Base-by-base conservation (phyloP, 257 asterid species). In the Petunia axillaris region DNA sequence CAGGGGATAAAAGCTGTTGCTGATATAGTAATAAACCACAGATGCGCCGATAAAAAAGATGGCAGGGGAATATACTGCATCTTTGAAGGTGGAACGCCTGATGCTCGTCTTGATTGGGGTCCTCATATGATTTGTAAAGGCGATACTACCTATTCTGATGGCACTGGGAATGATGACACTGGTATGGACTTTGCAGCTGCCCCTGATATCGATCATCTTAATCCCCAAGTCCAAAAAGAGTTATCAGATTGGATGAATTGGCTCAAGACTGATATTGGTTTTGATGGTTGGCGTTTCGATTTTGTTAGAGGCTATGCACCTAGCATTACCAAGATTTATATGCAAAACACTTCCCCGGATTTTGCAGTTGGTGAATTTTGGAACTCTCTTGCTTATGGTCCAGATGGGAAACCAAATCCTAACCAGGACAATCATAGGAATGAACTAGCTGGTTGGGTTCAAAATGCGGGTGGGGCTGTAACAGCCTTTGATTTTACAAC, bases 41-140 rank as follows among this genome's bases (percentile, higher is more conserved):
- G 97, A 70, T 78, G 88, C 0, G 99, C 94, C 8, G 99, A 91
- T 48, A 82, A 75, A 13, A 35, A 89, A 84, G 98, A 95, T 16
- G 8, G 79, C 53, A 83, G 92, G n/a, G 97, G 99, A 41, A 86
- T 88, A 38, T 93, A 89, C 82, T 74, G 86, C 87, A 84, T 93
- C 76, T 95, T 93, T 75, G 97, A 95, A 55, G 99, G 99, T 7
- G 98, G 98, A 50, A 93, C 97, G 0, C 37, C 91, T 6, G 98
- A 91, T 74, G 87, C 60, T 14, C 95, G 93, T 50, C 95, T 95
- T n/a, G 97, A 95, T 76, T 95, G 98, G 98, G 97, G 95, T 0
- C 94, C 98, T 0, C 80, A 87, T 2, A 80, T 83, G 80, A 95
- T 95, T 39, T 93, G 97, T 89, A 73, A 63, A 10, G 89, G 88